Conservation (phyloP, 2,329 filamentous ascomycete genomes). For the Drechslerella dactyloides region DNA sequence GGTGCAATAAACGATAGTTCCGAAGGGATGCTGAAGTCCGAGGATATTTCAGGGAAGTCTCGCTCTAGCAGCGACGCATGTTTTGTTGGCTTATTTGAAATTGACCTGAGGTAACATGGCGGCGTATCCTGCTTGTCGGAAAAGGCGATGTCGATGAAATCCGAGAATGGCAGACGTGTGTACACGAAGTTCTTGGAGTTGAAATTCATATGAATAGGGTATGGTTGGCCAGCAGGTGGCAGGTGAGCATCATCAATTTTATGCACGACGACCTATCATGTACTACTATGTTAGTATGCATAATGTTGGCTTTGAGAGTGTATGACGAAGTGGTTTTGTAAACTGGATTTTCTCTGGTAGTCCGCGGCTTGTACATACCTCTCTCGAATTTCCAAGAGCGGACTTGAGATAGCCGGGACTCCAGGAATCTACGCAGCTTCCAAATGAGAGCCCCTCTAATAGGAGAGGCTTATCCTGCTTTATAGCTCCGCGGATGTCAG, state of each 20-base stretch:
- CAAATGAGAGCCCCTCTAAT: conserved; percentile 70
- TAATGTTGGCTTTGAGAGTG: background rate
- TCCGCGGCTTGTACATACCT: conserved; percentile 63
- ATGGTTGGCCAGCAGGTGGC: conserved; percentile 52
- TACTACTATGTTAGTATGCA: background rate
- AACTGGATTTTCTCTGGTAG: too few species aligned
- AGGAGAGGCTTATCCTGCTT: conserved; percentile 63
- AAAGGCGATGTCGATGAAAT: conserved; percentile 67
- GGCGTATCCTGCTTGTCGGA: background rate
- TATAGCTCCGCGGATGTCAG: conserved; percentile 11
- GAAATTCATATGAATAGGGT: conserved; percentile 74
- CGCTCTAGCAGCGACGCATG: conserved; percentile 61
- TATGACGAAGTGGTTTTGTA: too few species aligned
- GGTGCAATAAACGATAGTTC: conserved; percentile 66
- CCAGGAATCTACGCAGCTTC: conserved; percentile 72
- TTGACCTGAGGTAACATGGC: conserved; percentile 34
- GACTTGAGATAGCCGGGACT: conserved; percentile 70
- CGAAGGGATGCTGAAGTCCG: conserved; percentile 73
- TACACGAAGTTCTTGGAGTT: conserved; percentile 83
- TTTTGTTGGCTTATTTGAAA: conserved; percentile 35
- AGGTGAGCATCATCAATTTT: conserved; percentile 61
- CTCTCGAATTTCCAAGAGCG: conserved; percentile 67
- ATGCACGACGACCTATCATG: conserved; percentile 72
- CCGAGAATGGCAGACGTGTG: conserved; percentile 69
- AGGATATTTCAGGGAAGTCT: conserved; percentile 74